Evolutionary conservation across 83 land plant species (phyloP).

Genomic region (Thuja plicata): DNA sequence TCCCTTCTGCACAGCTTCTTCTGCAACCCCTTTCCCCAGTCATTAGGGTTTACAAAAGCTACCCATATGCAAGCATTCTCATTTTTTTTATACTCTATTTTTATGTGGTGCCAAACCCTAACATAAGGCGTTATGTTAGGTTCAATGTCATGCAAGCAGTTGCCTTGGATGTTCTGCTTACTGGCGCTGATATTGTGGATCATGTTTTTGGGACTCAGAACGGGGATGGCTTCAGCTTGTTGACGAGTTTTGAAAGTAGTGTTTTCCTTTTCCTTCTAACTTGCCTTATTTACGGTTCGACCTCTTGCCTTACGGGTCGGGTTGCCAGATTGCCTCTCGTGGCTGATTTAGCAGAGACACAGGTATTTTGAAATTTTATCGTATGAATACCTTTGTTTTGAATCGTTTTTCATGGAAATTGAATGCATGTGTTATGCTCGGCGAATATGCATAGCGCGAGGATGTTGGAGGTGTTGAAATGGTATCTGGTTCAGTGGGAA

Average conservation of each 20-base stretch:
- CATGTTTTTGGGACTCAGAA: conserved; percentile 45
- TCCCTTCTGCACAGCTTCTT: conserved; percentile 41
- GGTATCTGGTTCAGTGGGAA: background rate
- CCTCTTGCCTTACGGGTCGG: conserved; percentile 68
- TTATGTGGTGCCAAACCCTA: conserved; percentile 64
- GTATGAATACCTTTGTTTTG: background rate
- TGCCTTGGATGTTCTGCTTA: conserved; percentile 71
- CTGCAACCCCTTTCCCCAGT: conserved; percentile 66
- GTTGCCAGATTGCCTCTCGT: conserved; percentile 78
- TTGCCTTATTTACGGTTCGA: conserved; percentile 58
- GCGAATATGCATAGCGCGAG: background rate
- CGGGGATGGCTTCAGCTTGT: conserved; percentile 52
- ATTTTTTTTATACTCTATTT: conserved; percentile 71
- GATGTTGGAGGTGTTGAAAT: background rate
- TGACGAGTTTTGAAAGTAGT: conserved; percentile 66
- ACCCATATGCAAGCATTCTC: conserved; percentile 61
- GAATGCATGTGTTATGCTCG: background rate
- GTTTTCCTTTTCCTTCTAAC: conserved; percentile 68
- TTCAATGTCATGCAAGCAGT: conserved; percentile 89
- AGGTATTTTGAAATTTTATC: conserved; percentile 35
- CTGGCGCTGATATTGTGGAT: conserved; percentile 69
- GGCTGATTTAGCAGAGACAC: conserved; percentile 85
- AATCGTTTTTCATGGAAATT: background rate
- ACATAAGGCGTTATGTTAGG: conserved; percentile 72
- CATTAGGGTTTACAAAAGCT: conserved; percentile 53